phyloP scores from a whole-genome alignment of 2,329 filamentous ascomycete genomes.

The Paecilomyces sp. region DNA sequence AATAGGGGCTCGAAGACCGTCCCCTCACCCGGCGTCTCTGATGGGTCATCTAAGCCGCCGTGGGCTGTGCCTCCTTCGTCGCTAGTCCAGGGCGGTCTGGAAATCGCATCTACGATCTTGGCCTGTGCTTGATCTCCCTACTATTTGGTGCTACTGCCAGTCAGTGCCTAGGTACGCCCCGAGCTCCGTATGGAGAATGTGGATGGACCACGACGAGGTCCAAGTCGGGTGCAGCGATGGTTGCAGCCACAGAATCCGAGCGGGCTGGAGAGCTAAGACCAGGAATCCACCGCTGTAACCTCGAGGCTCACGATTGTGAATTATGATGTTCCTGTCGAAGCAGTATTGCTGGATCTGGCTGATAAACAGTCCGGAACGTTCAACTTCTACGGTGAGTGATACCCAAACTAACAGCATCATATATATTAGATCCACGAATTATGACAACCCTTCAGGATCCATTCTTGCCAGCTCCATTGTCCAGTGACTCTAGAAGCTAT shows the following conservation, averaged over 20 bases:
- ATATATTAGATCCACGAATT: background rate
- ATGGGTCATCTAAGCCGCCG: background rate
- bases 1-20: background rate
- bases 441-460: background rate
- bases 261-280: background rate
- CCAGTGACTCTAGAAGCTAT: constrained; percentile 22
- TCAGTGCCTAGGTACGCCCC: background rate
- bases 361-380: no score
- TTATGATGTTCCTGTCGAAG: background rate
- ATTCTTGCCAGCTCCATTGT: constrained; percentile 6
- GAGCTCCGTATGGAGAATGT: background rate
- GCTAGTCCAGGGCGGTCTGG: background rate
- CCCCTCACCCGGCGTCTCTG: background rate
- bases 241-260: background rate
- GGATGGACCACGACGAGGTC: background rate
- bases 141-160: background rate
- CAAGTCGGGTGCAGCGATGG: background rate
- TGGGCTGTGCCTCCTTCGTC: background rate
- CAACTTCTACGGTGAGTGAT: background rate
- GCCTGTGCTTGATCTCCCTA: background rate
- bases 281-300: background rate
- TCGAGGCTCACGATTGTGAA: background rate
- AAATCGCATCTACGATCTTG: background rate
- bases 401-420: background rate
- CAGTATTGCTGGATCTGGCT: no score